phyloP scores from a whole-genome alignment of 129 eudicot species.

The Centaurea solstitialis region DNA sequence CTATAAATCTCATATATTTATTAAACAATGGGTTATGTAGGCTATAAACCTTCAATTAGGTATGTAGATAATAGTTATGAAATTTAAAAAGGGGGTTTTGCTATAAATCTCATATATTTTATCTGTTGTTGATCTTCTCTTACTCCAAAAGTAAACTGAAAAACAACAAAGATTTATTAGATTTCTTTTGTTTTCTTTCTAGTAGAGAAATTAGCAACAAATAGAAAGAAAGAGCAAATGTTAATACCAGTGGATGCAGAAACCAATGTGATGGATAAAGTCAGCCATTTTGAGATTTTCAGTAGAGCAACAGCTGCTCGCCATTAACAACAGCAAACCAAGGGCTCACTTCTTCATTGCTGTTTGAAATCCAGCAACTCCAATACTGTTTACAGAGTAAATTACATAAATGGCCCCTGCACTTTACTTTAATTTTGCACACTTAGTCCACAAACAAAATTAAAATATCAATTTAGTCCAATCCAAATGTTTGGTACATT shows the following conservation, averaged over 20 bases:
- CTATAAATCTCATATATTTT: too few relatives aligned
- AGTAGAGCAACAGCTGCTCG: slow-evolving; percentile 20
- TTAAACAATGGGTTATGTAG: background rate
- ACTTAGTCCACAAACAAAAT: too few relatives aligned
- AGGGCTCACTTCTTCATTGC: too few relatives aligned
- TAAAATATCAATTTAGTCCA: background rate
- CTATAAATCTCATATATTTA: background rate
- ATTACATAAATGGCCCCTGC: slow-evolving; percentile 2
- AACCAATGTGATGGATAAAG: slow-evolving; percentile 44
- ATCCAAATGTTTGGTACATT: background rate
- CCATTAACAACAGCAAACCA: slow-evolving; percentile 25
- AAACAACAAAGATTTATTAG: background rate
- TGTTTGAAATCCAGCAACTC: too few relatives aligned
- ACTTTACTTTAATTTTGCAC: background rate
- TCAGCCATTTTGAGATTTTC: slow-evolving; percentile 50
- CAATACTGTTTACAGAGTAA: background rate
- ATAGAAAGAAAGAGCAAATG: background rate
- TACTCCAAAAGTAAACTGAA: slow-evolving; percentile 51
- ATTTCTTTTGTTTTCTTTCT: background rate
- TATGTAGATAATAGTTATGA: too few relatives aligned
- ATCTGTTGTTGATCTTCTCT: slow-evolving; percentile 31
- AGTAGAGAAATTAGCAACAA: background rate
- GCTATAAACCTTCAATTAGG: background rate
- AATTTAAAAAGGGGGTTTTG: too few relatives aligned
- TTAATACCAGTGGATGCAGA: slow-evolving; percentile 50